These are phyloP conservation scores for Vicia villosa DNA, from an alignment of 306 rosid genomes.

Conservation along the genomic window DNA sequence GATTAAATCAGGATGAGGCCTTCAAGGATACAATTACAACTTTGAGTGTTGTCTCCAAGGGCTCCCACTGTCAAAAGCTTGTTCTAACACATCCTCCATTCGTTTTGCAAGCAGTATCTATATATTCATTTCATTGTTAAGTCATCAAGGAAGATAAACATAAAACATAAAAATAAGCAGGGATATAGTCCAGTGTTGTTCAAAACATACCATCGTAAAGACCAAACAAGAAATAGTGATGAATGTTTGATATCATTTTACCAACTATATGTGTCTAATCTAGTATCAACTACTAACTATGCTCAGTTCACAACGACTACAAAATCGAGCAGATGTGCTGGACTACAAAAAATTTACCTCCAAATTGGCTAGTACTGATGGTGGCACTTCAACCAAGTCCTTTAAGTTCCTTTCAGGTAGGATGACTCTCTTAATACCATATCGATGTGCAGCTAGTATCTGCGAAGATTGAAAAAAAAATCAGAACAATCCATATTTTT, in stretches of 20 bases:
- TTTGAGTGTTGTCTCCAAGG: constrained; percentile 81
- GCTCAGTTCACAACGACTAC: not conserved
- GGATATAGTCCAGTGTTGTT: not conserved
- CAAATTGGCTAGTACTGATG: constrained; percentile 70
- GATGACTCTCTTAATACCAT: constrained; percentile 86
- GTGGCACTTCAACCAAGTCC: constrained; percentile 91
- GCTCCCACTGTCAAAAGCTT: constrained; percentile 81
- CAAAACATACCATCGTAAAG: constrained; percentile 3
- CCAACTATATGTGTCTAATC: constrained; percentile 12
- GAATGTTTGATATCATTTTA: not conserved
- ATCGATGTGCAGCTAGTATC: constrained; percentile 96
- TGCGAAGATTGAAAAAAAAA: constrained; percentile 43
- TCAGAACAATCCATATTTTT: constrained; percentile 19
- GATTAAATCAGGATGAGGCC: constrained; percentile 1
- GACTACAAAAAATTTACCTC: constrained; percentile 60
- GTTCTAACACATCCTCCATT: constrained; percentile 82
- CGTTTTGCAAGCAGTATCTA: constrained; percentile 75
- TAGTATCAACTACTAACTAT: not conserved
- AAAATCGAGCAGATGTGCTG: constrained; percentile 9
- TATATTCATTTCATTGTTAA: constrained; percentile 19
- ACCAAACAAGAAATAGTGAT: constrained; percentile 9
- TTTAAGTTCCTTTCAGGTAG: constrained; percentile 93
- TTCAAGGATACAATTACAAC: constrained; percentile 49
- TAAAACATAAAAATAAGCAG: constrained; percentile 23
- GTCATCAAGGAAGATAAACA: constrained; percentile 24